Evolutionary conservation across 2,329 filamentous ascomycete genomes (phyloP).

Genomic region (Dothideomycetes sp.): DNA sequence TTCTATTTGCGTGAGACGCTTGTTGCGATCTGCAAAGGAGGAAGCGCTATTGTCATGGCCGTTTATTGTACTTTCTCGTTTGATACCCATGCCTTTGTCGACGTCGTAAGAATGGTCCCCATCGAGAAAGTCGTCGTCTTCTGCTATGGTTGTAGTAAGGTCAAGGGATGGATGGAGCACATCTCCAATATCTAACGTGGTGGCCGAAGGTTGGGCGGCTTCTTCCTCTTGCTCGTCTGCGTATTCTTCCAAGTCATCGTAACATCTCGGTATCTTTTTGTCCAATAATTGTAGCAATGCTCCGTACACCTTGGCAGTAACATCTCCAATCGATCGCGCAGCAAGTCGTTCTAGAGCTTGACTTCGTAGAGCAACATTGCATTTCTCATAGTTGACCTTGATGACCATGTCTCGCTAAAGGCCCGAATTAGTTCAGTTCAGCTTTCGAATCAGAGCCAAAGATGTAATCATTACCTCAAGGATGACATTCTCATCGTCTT

Average conservation of each 20-base stretch:
- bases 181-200: conserved; percentile 29
- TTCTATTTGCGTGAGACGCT: conserved; percentile 48
- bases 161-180: conserved; percentile 29
- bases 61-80: conserved; percentile 8
- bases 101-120: conserved; percentile 11
- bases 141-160: conserved; percentile 20
- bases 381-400: conserved; percentile 75
- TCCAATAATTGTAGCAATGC: conserved; percentile 62
- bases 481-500: conserved; percentile 16
- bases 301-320: conserved; percentile 68
- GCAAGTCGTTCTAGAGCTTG: conserved; percentile 64
- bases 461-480: conserved; percentile 16
- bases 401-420: conserved; percentile 59
- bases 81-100: conserved; percentile 22
- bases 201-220: conserved; percentile 23
- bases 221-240: conserved; percentile 34
- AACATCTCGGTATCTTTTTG: conserved; percentile 56
- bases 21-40: conserved; percentile 24
- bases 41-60: conserved; percentile 12
- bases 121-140: conserved; percentile 7
- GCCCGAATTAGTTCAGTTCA: conserved; percentile 11
- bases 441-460: background rate
- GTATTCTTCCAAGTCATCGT: conserved; percentile 36
- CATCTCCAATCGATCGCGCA: conserved; percentile 57
- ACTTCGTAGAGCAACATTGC: conserved; percentile 71